Evolutionary conservation across 2,329 filamentous ascomycete genomes (phyloP).

Genomic region (Rutstroemia sp.): DNA sequence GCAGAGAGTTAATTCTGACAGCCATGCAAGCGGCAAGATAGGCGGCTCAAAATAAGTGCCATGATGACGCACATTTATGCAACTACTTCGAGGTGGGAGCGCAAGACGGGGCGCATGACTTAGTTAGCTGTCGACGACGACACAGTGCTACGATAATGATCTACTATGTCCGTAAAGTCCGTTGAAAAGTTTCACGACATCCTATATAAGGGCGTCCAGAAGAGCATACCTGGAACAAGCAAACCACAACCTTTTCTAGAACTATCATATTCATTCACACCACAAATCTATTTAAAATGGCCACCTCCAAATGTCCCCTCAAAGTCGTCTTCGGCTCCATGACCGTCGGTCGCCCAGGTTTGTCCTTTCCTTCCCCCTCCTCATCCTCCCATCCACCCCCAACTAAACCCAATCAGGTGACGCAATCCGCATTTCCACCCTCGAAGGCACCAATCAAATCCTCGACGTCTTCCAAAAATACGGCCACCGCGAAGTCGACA

Average conservation of each 20-base stretch:
- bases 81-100: too few species aligned
- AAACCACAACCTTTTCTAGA: too few species aligned
- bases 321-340: slow-evolving; percentile 19
- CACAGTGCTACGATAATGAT: neutral
- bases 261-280: too few species aligned
- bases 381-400: neutral
- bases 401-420: neutral
- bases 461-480: slow-evolving; percentile 58
- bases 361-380: neutral
- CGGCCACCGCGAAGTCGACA: slow-evolving; percentile 64
- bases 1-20: too few species aligned
- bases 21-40: too few species aligned
- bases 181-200: neutral
- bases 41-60: too few species aligned
- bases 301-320: neutral
- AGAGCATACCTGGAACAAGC: neutral
- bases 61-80: too few species aligned
- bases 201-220: too few species aligned
- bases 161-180: neutral
- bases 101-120: neutral
- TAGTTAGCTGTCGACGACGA: neutral
- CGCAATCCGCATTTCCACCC: neutral
- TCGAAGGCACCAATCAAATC: slow-evolving; percentile 26
- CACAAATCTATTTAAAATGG: neutral
- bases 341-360: slow-evolving; percentile 14